Evolutionary conservation across 1,284 basidiomycete species (phyloP), one percentile per base, ranked within the genome.

Genomic region (Fomitiporia mediterranea): DNA sequence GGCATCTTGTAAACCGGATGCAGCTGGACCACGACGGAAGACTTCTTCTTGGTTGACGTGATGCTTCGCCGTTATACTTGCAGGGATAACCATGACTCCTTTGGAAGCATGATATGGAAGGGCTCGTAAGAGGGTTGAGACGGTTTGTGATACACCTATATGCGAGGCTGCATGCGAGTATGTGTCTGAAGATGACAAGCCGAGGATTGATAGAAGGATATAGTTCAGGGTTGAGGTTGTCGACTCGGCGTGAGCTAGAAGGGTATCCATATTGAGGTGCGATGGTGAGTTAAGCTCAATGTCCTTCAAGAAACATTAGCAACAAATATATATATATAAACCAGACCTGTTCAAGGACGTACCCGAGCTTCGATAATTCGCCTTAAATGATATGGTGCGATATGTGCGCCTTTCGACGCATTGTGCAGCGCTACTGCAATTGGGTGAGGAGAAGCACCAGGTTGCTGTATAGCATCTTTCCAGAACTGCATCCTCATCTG

Each of bases 401-500:
- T 66, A 60, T 78, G 78, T 17, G 72, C 69, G 44, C 63, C 67
- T 60, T 77, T 73, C 32, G 77, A 80, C 8, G 83, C 77, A 58
- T 86, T 79, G 63, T 82, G 73, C 43, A 96, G 71, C 23, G 89
- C 87, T 17, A 91, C 74, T 1, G 89, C 89, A 51, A 94, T 84
- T 4, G 93, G 93, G 70, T 94, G 92, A 58, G 82, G 82, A 37
- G 89, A 88, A 19, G 88, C 86, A 65, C 75, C 85, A 63, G 81
- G 79, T 87, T 91, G 74, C 61, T 51, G 63, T 42, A 96, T 68
- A 1, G 90, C 86, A 67, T 97, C 93, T 66, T 84, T 82, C 94
- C 94, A 97, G 71, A 95, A 97, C 68, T 95, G 89, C 75, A 92
- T 85, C 62, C 92, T 81, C 79, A 96, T 93, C 66, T 86, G 83